Conservation (phyloP, 1,284 basidiomycete species). For the Puccinia brachypodii region DNA sequence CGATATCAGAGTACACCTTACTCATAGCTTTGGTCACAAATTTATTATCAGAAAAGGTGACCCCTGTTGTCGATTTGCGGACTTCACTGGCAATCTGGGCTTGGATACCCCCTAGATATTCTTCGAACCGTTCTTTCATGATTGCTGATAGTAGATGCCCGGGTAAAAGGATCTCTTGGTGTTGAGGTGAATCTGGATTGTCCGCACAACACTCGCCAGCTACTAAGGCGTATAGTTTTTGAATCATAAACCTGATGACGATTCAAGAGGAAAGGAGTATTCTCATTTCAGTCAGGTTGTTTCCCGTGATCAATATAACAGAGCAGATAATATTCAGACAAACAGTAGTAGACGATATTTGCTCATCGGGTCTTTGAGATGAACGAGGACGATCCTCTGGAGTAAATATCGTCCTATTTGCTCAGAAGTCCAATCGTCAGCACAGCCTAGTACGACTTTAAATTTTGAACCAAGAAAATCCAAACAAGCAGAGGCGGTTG, state of each 20-base stretch:
- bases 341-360: constrained; percentile 96
- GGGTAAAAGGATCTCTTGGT: constrained; percentile 95
- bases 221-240: constrained; percentile 90
- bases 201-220: constrained; percentile 88
- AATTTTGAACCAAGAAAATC: constrained; percentile 99
- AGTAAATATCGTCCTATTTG: constrained; percentile 81
- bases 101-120: constrained; percentile 75
- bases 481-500: constrained; percentile 88
- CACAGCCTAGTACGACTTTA: constrained; percentile 82
- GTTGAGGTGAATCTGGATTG: constrained; percentile 98
- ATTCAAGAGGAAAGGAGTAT: background rate
- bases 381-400: constrained; percentile 83
- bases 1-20: constrained; percentile 87
- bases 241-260: constrained; percentile 81
- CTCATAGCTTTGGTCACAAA: constrained; percentile 78
- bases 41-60: constrained; percentile 81
- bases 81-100: constrained; percentile 75
- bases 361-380: constrained; percentile 83
- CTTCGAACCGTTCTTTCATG: constrained; percentile 95
- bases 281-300: background rate
- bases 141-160: constrained; percentile 94
- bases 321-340: constrained; percentile 57
- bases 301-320: background rate
- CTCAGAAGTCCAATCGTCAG: constrained; percentile 88
- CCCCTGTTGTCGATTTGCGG: constrained; percentile 67